phyloP scores from a whole-genome alignment of 2,329 filamentous ascomycete species.

The Pleochaeta shiraiana region DNA sequence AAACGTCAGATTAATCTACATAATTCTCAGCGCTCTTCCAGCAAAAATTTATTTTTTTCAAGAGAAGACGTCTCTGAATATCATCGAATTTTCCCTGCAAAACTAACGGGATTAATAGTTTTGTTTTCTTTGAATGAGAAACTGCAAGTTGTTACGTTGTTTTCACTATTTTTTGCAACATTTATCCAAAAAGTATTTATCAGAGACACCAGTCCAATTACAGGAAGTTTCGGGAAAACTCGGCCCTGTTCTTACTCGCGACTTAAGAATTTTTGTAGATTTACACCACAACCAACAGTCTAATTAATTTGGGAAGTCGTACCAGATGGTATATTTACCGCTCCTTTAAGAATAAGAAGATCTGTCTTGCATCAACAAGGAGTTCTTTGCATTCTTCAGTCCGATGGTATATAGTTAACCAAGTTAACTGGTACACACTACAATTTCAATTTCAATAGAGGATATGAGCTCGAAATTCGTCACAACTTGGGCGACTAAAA shows the following conservation, averaged over 20 bases:
- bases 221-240: neutral
- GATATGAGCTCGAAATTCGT: neutral
- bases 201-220: neutral
- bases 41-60: neutral
- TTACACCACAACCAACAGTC: neutral
- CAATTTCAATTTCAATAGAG: neutral
- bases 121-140: neutral
- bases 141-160: slow-evolving; percentile 3
- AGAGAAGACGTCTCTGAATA: neutral
- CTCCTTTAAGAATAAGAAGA: slow-evolving; percentile 5
- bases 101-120: neutral
- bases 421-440: neutral
- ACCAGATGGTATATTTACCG: slow-evolving; percentile 4
- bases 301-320: neutral
- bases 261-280: neutral
- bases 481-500: neutral
- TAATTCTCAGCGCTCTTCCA: neutral
- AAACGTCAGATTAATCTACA: neutral
- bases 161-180: neutral
- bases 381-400: slow-evolving; percentile 1
- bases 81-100: neutral
- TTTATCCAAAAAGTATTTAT: neutral
- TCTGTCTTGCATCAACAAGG: slow-evolving; percentile 2
- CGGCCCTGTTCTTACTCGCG: neutral
- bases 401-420: slow-evolving; percentile 1